Percentiles rank a stretch among this genome's conserved stretches.
phyloP scores from a whole-genome alignment of 441 rosid genomes.

The Bocquillonia castaneifolia region DNA sequence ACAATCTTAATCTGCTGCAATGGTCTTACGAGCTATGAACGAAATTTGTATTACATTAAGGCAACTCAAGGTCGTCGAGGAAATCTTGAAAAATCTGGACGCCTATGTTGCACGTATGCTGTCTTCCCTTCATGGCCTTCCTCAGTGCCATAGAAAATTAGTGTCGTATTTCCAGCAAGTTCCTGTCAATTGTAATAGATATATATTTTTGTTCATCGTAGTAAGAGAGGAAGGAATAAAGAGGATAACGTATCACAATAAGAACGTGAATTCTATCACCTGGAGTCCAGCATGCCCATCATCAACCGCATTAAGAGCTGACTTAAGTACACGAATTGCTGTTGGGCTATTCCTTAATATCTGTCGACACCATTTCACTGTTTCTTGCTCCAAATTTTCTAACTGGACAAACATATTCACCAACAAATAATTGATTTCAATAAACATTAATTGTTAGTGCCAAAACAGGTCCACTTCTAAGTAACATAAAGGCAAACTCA shows the following conservation, averaged over 20 bases:
- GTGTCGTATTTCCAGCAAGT: conserved; percentile 77
- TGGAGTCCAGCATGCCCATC: conserved; percentile 93
- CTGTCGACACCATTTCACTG: conserved; percentile 87
- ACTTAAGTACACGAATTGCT: conserved; percentile 78
- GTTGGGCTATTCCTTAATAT: conserved; percentile 87
- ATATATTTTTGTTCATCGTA: neutral
- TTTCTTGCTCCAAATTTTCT: conserved; percentile 73
- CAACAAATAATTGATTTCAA: too few relatives aligned
- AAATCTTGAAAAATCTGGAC: conserved; percentile 76
- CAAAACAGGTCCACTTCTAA: neutral
- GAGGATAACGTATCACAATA: too few relatives aligned
- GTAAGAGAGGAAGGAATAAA: neutral
- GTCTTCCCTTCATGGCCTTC: conserved; percentile 82
- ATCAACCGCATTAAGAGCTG: conserved; percentile 85
- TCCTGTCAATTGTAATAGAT: conserved; percentile 31
- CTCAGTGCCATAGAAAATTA: conserved; percentile 71
- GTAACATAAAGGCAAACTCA: conserved; percentile 35
- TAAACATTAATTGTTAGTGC: too few relatives aligned
- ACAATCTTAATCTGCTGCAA: too few relatives aligned
- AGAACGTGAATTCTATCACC: too few relatives aligned
- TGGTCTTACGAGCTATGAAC: too few relatives aligned
- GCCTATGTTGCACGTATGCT: conserved; percentile 64
- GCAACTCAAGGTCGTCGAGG: conserved; percentile 52
- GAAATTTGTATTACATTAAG: neutral
- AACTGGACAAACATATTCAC: conserved; percentile 36